Base-by-base conservation (phyloP, 352 stramenopile genomes). In the Phytophthora syringae region DNA sequence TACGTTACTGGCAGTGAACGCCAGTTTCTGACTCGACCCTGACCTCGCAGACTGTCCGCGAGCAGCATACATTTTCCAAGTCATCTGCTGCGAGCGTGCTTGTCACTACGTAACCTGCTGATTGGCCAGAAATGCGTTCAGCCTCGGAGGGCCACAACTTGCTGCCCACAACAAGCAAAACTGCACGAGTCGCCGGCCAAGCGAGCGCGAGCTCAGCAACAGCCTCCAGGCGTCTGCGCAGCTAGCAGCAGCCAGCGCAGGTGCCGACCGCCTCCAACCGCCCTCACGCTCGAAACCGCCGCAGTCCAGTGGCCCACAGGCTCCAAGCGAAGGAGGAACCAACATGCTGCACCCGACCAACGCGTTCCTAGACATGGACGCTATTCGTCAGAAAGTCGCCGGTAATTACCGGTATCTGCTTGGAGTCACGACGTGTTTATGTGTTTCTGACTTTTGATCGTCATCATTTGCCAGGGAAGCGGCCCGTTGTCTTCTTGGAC, bases 401-500 rank as follows among this genome's bases (percentile, higher is more conserved):
- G 80, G 80, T 89, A 60, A 28, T 63, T n/a, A 37, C 30, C 28
- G 32, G 6, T 20, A 12, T 13, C 22, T 64, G 48, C 30, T 67
- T 69, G 52, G 25, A 15, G 21, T 43, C 20, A 15, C 20, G 21
- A 16, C 50, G 56, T 61, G 43, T 61, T 36, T 61, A 67, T 65
- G 65, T 42, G 48, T 24, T 70, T 63, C 68, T 76, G 53, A 76
- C 21, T 7, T 62, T 63, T 59, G 1, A 12, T 43, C 27, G 27
- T 32, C 27, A 25, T 48, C 53, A 30, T 40, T 32, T 58, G 42
- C n/a, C 47, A 49, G 80, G 80, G 60, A 89, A 89, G 64, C 76
- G 72, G 21, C 79, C 81, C 7, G 84, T 90, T 25, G 71, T 92
- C 37, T 90, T 92, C 62, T 67, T 90, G 18, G 81, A 92, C 70